Base-by-base conservation (phyloP, 495 filamentous ascomycete genomes). In the Hyphodiscus hymeniophilus region DNA sequence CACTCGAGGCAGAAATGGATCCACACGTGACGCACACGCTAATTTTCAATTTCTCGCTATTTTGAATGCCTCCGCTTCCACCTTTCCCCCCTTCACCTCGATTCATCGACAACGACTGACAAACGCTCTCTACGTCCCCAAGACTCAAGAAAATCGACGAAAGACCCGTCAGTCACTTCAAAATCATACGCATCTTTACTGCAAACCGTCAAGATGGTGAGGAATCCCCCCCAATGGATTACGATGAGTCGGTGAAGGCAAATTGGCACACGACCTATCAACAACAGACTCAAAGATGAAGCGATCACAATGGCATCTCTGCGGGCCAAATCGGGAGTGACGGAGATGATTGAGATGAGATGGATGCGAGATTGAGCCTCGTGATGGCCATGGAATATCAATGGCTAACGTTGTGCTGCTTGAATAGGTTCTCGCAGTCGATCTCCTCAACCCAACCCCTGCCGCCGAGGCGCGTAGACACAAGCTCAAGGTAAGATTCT, bases 401-500 rank as follows among this genome's bases (percentile, higher is more conserved):
- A 35, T 54, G 33, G 58, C 55, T 61, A 57, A 60, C 32, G 42
- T 42, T 49, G 44, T 57, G 43, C 54, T 55, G 50, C 42, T 42
- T 59, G 43, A 7, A 49, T 66, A 98, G 92, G 89, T 95, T 90
- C 89, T 98, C 81, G 91, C 92, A 71, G 84, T 96, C 79, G 92
- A 98, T 83, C 90, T 98, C 60, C 86, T 98, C 71, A 96, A 98
- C 83, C 92, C 92, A 61, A 84, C 81, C 64, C 89, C 92, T 66
- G 85, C 86, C 65, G 80, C 89, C 63, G 92, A 98, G 82, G 89
- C 87, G 55, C 82, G 87, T 71, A 96, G 95, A 81, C 92, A 98
- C 82, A 98, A 98, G 85, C 84, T 98, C 60, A 98, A 98, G 91
- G 90, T 95, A 85, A 63, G 73, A 50, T 30, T 15, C 26, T n/a